Evolutionary conservation across 78 protist species (phyloP), one percentile per base, ranked within the genome.

Genomic region (Dictyostelium brefeldianum): DNA sequence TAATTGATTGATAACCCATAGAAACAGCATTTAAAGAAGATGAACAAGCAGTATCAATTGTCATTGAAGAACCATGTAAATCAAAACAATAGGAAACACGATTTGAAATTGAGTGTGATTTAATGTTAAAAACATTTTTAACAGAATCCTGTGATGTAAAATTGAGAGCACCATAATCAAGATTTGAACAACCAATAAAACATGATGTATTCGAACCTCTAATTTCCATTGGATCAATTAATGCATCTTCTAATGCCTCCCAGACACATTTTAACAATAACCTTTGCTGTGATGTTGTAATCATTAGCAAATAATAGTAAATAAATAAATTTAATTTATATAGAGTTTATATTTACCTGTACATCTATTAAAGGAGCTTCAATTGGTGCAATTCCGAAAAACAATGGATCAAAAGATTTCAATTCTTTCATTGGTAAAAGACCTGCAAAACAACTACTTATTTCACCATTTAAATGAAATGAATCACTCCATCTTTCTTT

Each of bases 1-100:
- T 41, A 25, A 97, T 41, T 25, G 84, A 80, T 27, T 31, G 25
- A 64, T 12, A 5, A 10, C 97, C 98, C 50, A 81, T 11, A 10
- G 80, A 18, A 15, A 95, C 3, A 7, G 98, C 96, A 43, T 78
- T 92, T n/a, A 96, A 87, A 9, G 97, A 83, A 5, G 93, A 62
- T 17, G 97, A 89, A 90, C 99, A 97, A 4, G 99, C 99, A 9
- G 98, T 96, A 73, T 98, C 99, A 5, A 97, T 5, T 0, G 95
- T 14, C 43, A 96, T 17, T 0, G 96, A 80, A 17, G 97, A 96
- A 27, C 99, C 99, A 9, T 25, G 0, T 14, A 96, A 89, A 67
- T 95, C 96, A 65, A 93, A 78, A 1, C 50, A 29, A 51, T 90
- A 96, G 11, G 98, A 89, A 1, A 97, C 15, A 14, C 64, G 9